Evolutionary conservation across 192 early-diverging fungal species (phyloP), one percentile per base, ranked within the genome.

Genomic region (Rhizophagus sp.): DNA sequence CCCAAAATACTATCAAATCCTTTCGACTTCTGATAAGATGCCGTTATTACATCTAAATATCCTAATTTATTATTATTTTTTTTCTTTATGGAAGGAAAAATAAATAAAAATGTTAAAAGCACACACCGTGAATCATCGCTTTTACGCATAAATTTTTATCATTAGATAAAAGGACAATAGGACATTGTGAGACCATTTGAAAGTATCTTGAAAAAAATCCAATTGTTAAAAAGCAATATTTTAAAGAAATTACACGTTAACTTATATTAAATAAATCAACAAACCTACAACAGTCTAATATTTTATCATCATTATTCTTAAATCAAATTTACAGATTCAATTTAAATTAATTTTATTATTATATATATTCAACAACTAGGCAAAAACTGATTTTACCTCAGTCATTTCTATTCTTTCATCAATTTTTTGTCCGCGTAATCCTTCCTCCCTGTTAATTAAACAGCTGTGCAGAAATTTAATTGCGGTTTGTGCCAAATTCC

Each of bases 141-240:
- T 91, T 91, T 36, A 90, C 83, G 44, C 85, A 87, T 0, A 91
- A 79, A 64, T 89, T 90, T 50, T 87, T 76, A 75, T 91, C 90
- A 67, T 90, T 89, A 1, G 90, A 89, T n/a, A 90, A 83, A 2
- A 91, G 73, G 11, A 81, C 82, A 30, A 89, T 83, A 4, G 39
- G 61, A 10, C 62, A 77, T n/a, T 41, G 75, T 33, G 76, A 44
- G 7, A 41, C 33, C 49, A 69, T 71, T 4, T 77, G 39, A 70
- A 86, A 87, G n/a, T 84, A 76, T 65, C 81, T 81, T 36, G 73
- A 82, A 66, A 62, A 68, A 70, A 13, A 71, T n/a, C 1, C 15
- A 68, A 30, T 49, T 39, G 62, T 47, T 77, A 34, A 61, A 10
- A 22, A 12, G 71, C 2, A 24, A 64, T 79, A 15, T 36, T 47